Evolutionary conservation across 768 basidiomycete genomes (phyloP).

Genomic region (Tylopilus cervinicoccineus): DNA sequence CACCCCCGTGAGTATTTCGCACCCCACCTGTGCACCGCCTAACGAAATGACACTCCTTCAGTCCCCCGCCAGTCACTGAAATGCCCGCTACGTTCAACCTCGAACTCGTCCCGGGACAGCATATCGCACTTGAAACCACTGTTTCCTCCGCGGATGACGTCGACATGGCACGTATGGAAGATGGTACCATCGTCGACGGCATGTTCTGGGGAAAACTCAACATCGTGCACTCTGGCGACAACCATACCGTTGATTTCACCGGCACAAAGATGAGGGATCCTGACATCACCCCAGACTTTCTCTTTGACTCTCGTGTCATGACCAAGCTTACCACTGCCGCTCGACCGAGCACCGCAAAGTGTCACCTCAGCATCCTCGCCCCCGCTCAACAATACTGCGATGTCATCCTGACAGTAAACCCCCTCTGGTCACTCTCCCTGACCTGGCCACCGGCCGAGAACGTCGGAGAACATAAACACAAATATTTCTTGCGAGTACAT

Average conservation of each 20-base stretch:
- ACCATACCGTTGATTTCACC: slow-evolving; percentile 76
- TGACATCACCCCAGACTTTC: slow-evolving; percentile 61
- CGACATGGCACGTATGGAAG: slow-evolving; percentile 90
- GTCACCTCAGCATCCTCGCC: slow-evolving; percentile 69
- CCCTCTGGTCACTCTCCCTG: slow-evolving; percentile 68
- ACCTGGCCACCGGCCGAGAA: slow-evolving; percentile 79
- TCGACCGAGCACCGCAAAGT: slow-evolving; percentile 73
- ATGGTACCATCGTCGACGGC: slow-evolving; percentile 81
- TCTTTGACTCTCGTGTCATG: slow-evolving; percentile 75
- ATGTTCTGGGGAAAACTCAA: slow-evolving; percentile 86
- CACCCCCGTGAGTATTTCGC: slow-evolving; percentile 45
- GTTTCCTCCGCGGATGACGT: slow-evolving; percentile 76
- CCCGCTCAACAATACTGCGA: slow-evolving; percentile 79
- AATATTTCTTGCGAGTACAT: slow-evolving; percentile 79
- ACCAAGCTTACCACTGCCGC: slow-evolving; percentile 71
- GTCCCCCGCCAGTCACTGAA: slow-evolving; percentile 71
- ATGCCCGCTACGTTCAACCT: slow-evolving; percentile 86
- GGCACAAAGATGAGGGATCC: slow-evolving; percentile 70
- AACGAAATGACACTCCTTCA: slow-evolving; percentile 16
- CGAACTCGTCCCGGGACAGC: slow-evolving; percentile 75
- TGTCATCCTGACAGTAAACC: slow-evolving; percentile 64
- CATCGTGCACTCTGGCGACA: slow-evolving; percentile 75
- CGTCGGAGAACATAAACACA: slow-evolving; percentile 65
- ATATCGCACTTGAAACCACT: slow-evolving; percentile 75
- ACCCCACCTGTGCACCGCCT: slow-evolving; percentile 10